Evolutionary conservation across 352 stramenopile species (phyloP).

Genomic region (Phytophthora pinifolia): DNA sequence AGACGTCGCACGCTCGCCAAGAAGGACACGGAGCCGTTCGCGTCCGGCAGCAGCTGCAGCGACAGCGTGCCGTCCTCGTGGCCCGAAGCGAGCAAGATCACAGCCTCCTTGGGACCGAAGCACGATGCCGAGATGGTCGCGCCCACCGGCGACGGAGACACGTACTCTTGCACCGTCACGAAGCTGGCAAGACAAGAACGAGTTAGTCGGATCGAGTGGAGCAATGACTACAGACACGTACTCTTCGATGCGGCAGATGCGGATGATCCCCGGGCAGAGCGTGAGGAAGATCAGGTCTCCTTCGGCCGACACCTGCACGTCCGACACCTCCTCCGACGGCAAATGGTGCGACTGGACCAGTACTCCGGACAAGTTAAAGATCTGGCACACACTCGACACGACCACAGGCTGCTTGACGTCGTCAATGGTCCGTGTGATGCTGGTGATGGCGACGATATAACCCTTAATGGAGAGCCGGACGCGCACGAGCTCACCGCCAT

Average conservation of each 20-base stretch:
- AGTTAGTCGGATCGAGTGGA: too few species aligned
- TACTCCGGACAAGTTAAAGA: slow-evolving; percentile 73
- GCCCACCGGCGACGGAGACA: slow-evolving; percentile 25
- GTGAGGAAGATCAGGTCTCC: slow-evolving; percentile 77
- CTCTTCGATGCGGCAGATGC: slow-evolving; percentile 81
- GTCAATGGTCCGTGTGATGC: slow-evolving; percentile 8
- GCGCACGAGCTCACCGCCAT: slow-evolving; percentile 36
- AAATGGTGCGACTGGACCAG: slow-evolving; percentile 52
- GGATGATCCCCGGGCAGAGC: slow-evolving; percentile 41
- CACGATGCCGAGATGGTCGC: slow-evolving; percentile 57
- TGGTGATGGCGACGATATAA: slow-evolving; percentile 56
- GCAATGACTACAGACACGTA: too few species aligned
- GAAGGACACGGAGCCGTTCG: slow-evolving; percentile 76
- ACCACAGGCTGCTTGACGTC: slow-evolving; percentile 5
- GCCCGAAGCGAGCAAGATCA: slow-evolving; percentile 70
- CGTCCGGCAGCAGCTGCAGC: slow-evolving; percentile 79
- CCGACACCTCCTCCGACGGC: slow-evolving; percentile 41
- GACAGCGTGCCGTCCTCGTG: slow-evolving; percentile 75
- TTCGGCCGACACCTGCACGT: slow-evolving; percentile 63
- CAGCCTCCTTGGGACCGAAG: slow-evolving; percentile 76
- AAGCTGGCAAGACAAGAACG: slow-evolving; percentile 53
- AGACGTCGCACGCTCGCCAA: slow-evolving; percentile 69
- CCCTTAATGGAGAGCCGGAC: slow-evolving; percentile 57
- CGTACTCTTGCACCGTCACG: slow-evolving; percentile 75
- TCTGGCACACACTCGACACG: slow-evolving; percentile 43